Evolutionary conservation across 2,329 filamentous ascomycete genomes (phyloP), one percentile per base, ranked within the genome.

Genomic region (Fusarium ambrosium): DNA sequence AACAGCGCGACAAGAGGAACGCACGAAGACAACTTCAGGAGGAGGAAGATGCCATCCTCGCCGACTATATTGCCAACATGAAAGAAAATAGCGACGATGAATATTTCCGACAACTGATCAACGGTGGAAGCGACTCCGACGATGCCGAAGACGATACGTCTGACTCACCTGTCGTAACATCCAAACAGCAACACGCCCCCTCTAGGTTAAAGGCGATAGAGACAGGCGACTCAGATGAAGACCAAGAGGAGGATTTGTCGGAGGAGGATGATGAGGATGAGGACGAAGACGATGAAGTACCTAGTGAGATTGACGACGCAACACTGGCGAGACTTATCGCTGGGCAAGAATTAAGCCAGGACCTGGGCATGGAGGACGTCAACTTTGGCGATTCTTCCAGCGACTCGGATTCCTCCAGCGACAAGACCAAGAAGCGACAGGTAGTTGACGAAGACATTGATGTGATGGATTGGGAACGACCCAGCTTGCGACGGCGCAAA

Each of bases 381-480:
- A 56, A 74, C n/a, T 72, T 73, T 5, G 71, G 63, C 9, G 69
- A 76, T 18, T 71, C 70, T 3, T 65, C 64, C 10, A 77, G 63
- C 7, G 70, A 77, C 16, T 74, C 70, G 13, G 72, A 68, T 37
- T 70, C 63, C 14, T 72, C 74, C 8, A 68, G 48, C 3, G 64
- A 70, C 8, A 27, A 69, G 48, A 63, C 34, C 81, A 82, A 24
- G 78, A 82, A 37, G 81, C 86, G 73, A 83, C 84, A 11, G 82
- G 51, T 14, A 34, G 29, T 53, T 36, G 45, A 14, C 2, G 89
- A 91, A 70, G 91, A 91, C 10, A 92, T 98, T 73, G 95, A 98
- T 79, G 86, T 97, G 53, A 96, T 97, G 92, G 94, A 97, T 78
- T 94, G 93, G 84, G 89, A 93, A 18, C 88, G 92, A 29, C 91